Percentiles rank a stretch among this genome's conserved stretches.
Conservation (phyloP, 169 alveolate species). For the Eimeria necatrix region DNA sequence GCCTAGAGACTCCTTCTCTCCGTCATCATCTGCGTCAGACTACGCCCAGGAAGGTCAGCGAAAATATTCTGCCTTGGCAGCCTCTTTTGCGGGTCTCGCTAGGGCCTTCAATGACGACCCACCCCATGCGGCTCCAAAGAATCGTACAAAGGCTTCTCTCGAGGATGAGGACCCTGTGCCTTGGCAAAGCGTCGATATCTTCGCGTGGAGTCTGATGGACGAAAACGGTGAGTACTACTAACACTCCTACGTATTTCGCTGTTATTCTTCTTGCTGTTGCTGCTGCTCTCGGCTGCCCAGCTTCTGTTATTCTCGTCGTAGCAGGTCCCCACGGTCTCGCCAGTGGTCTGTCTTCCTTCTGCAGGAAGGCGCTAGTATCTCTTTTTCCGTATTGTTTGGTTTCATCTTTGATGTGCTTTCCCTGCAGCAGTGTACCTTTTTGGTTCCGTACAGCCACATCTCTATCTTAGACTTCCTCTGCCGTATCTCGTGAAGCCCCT, state of each 20-base stretch:
- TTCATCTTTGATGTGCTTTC: neutral
- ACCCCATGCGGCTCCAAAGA: neutral
- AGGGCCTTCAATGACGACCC: neutral
- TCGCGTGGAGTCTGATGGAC: constrained; percentile 68
- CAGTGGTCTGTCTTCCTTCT: too few relatives aligned
- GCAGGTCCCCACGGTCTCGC: too few relatives aligned
- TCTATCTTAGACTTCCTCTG: neutral
- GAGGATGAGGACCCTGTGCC: constrained; percentile 39
- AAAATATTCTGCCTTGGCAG: neutral
- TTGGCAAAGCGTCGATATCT: constrained; percentile 65
- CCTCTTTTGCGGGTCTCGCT: neutral
- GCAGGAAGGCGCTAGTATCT: too few relatives aligned
- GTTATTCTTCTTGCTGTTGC: neutral
- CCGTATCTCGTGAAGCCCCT: neutral
- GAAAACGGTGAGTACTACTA: constrained; percentile 52
- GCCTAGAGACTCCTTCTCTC: neutral
- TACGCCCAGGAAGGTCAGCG: neutral
- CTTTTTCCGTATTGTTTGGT: neutral
- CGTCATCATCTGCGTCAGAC: neutral
- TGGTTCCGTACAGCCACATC: neutral
- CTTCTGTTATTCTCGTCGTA: neutral
- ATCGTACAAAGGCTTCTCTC: neutral
- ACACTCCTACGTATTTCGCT: neutral
- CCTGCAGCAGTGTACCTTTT: neutral
- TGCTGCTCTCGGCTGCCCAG: neutral